A percentile compares a stretch with the other conserved stretches of the same genome.
Evolutionary conservation across 2,329 filamentous ascomycete genomes (phyloP).

Genomic region (Xylaria multiplex): DNA sequence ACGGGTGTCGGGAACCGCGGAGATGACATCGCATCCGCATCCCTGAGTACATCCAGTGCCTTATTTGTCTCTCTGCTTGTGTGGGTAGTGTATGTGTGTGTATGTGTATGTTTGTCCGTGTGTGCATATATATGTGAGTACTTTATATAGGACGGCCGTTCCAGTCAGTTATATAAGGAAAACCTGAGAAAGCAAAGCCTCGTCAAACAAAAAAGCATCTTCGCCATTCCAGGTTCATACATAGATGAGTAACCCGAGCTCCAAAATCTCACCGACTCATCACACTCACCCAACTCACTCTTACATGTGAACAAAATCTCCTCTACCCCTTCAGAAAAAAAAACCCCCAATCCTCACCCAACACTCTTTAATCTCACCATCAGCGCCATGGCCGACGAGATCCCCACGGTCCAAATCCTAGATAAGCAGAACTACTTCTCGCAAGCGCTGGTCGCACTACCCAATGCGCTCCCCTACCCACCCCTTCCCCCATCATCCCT

Average conservation of each 20-base stretch:
- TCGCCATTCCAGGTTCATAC: not conserved
- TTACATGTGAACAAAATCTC: too few relatives aligned
- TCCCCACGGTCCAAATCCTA: slow-evolving; percentile 47
- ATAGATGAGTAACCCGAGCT: not conserved
- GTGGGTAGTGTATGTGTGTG: too few relatives aligned
- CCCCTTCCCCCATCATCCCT: slow-evolving; percentile 46
- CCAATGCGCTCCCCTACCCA: slow-evolving; percentile 41
- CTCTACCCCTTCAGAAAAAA: not conserved
- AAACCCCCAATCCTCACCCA: not conserved
- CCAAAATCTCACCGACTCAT: not conserved
- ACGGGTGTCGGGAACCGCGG: not conserved
- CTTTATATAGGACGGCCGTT: too few relatives aligned
- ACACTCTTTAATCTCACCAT: not conserved
- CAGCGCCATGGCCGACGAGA: slow-evolving; percentile 42
- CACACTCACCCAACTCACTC: not conserved
- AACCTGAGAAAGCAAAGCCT: not conserved
- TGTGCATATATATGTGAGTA: too few relatives aligned
- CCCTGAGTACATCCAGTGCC: too few relatives aligned
- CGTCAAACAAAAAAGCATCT: not conserved
- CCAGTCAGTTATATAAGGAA: not conserved
- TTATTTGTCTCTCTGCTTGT: too few relatives aligned
- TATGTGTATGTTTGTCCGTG: too few relatives aligned
- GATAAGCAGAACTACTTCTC: slow-evolving; percentile 47
- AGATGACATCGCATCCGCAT: not conserved
- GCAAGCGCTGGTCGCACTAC: slow-evolving; percentile 45